Evolutionary conservation across 805 yeast species (phyloP).

Genomic region (Candida manassasensis): DNA sequence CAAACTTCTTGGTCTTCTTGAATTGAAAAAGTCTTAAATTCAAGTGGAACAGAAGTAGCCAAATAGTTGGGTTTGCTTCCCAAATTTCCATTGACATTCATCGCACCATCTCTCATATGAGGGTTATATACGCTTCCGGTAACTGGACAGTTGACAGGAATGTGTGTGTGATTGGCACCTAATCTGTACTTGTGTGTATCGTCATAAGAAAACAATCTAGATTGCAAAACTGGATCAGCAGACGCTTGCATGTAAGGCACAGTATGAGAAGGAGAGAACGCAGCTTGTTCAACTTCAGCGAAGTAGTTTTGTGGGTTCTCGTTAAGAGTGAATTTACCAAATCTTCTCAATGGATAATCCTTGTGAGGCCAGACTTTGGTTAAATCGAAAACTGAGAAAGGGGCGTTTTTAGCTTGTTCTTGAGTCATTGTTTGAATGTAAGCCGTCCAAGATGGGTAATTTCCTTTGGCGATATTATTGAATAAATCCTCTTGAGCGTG

Average conservation of each 20-base stretch:
- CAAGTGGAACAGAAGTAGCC: slow-evolving; percentile 48
- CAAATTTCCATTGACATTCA: slow-evolving; percentile 54
- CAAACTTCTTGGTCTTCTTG: slow-evolving; percentile 71
- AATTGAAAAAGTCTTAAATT: slow-evolving; percentile 38
- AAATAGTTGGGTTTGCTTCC: slow-evolving; percentile 74
- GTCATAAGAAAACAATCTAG: slow-evolving; percentile 75
- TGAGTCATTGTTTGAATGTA: slow-evolving; percentile 59
- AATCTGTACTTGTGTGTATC: slow-evolving; percentile 83
- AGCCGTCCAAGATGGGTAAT: slow-evolving; percentile 47
- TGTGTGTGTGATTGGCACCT: slow-evolving; percentile 62
- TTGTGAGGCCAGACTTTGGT: slow-evolving; percentile 57
- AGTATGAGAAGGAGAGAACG: slow-evolving; percentile 79
- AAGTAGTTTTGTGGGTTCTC: slow-evolving; percentile 51
- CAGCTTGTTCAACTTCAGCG: slow-evolving; percentile 69
- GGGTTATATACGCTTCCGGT: slow-evolving; percentile 47
- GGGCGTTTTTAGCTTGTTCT: slow-evolving; percentile 48
- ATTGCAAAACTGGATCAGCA: slow-evolving; percentile 79
- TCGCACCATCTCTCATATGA: slow-evolving; percentile 75
- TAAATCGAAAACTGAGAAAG: slow-evolving; percentile 47
- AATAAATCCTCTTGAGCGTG: slow-evolving; percentile 35
- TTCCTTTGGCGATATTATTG: slow-evolving; percentile 42
- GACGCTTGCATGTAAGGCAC: slow-evolving; percentile 82
- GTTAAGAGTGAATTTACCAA: slow-evolving; percentile 52
- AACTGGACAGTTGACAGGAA: slow-evolving; percentile 52
- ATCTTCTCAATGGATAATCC: slow-evolving; percentile 49